Base-by-base conservation (phyloP, 108 stramenopile genomes). In the Cyclotella cryptica region DNA sequence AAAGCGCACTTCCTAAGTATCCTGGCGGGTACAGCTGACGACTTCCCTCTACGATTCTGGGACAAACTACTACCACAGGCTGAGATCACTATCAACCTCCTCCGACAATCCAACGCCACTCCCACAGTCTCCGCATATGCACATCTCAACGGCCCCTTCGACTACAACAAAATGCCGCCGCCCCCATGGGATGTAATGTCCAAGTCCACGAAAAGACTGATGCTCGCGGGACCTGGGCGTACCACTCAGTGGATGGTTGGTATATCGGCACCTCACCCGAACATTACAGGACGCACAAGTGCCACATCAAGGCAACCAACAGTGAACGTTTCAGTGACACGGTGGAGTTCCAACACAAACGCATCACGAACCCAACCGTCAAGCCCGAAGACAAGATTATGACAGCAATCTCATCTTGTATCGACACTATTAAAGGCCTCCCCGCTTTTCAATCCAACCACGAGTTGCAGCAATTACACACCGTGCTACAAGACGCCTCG, bases 1-100 rank as follows among this genome's bases (percentile, higher is more conserved):
- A 58, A 58, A 58, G 19, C 57, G 2, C 57, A 58, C 26, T 58
- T 58, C 26, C 57, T 58, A 6, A 58, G 57, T 15, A 27, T 58
- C 9, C 47, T 49, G 1, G 47, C 27, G 7, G 57, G 52, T 18
- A 60, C 57, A 17, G 57, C 22, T 26, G 13, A 40, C 2, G 12
- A 74, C 8, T 72, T n/a, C 4, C 57, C 71, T 54, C 9, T 53
- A 1, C 8, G 3, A 14, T 26, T 12, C 6, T 24, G 17, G 19
- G 19, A 18, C 4, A 19, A 19, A 17, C 8, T 27, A 26, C 59
- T 17, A 4, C n/a, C 35, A 2, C 35, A 35, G 6, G 35, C 35
- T 6, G 6, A 35, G 6, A 35, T 35, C 35, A 35, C 35, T 35
- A 35, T 35, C 35, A 35, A 35, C 35, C 35, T 35, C 4, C 6